Conservation (phyloP, 2,329 filamentous ascomycete species). For the Curvularia sp. region DNA sequence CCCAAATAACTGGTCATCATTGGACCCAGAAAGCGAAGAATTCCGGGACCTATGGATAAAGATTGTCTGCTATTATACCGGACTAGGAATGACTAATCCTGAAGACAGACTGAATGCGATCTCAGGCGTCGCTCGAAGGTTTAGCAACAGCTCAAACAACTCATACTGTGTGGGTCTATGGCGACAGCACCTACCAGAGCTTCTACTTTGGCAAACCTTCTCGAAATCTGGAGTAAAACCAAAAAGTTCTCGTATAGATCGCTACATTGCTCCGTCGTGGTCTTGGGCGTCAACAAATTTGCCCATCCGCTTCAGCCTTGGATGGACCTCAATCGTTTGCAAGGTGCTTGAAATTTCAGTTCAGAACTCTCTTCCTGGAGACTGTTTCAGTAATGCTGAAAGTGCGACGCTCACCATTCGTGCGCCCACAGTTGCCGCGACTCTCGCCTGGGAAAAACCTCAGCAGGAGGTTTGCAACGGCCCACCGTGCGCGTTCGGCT, state of each 20-base stretch:
- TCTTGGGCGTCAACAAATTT: background rate
- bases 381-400: background rate
- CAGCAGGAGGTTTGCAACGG: background rate
- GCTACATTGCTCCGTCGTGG: background rate
- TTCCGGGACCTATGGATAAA: too few relatives aligned
- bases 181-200: background rate
- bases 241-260: background rate
- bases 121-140: background rate
- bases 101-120: background rate
- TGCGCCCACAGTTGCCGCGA: background rate
- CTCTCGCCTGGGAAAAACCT: background rate
- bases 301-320: too few relatives aligned
- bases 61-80: background rate
- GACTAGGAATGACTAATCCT: background rate
- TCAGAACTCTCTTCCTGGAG: background rate
- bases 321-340: too few relatives aligned
- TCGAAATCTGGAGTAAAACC: background rate
- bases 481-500: background rate
- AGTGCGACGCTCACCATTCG: background rate
- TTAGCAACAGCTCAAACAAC: background rate
- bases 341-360: background rate
- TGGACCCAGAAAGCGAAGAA: background rate
- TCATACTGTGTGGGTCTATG: background rate
- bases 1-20: background rate
- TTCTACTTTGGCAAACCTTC: background rate